Base-by-base conservation (phyloP, 208 protist species). In the Leishmania gerbilli region DNA sequence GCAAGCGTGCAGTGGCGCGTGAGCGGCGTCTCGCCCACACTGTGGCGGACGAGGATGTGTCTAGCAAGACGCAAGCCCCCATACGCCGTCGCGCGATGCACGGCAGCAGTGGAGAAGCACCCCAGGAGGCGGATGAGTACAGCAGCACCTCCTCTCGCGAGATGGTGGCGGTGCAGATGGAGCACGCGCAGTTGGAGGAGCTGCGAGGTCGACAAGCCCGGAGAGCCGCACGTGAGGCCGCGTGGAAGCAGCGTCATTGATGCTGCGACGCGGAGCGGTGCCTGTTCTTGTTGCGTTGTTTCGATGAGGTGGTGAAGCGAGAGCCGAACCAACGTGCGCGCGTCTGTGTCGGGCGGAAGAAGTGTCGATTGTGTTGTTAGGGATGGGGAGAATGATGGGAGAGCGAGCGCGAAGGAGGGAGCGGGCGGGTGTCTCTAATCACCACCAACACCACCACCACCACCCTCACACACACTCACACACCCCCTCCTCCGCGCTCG, bases 1-100 rank as follows among this genome's bases (percentile, higher is more conserved):
- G 67, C 79, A 95, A 93, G 79, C 84, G 87, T 9, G 75, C 67
- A 19, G 84, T 96, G 19, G 94, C 85, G 7, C 81, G 76, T 17
- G 83, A 84, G 68, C 89, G 94, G 37, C 76, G 77, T 21, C 47
- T 77, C 1, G 49, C 74, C 17, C 13, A 19, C 60, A 79, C 60
- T 13, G 15, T 68, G 17, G 62, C n/a, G 37, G n/a, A 60, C 64
- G 15, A 49, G 51, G 60, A 79, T 51, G n/a, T 47, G 27, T 11
- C 53, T 17, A 24, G 42, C 1, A 53, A 34, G 75, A 82, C 74
- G 45, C 62, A 76, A 49, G 77, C 77, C 24, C 56, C 77, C 27
- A 64, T 27, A 40, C 82, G 71, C 2, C 82, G 82, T 8, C 74
- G 49, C 5, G 47, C 58, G 37, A 81, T 81, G 77, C 82, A 71